Conservation (phyloP, 2,329 filamentous ascomycete species). For the Arthrobotrys iridis region DNA sequence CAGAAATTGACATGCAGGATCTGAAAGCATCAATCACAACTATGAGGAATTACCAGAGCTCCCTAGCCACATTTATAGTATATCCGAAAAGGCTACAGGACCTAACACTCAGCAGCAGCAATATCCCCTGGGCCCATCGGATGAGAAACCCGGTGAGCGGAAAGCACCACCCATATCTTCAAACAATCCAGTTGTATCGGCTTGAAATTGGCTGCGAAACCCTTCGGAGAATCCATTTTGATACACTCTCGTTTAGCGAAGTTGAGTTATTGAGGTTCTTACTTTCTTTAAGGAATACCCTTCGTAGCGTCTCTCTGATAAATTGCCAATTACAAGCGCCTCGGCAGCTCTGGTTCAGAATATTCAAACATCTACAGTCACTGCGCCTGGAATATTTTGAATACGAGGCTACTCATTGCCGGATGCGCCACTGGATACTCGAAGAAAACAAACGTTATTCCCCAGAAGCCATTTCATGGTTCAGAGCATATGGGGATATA, state of each 20-base stretch:
- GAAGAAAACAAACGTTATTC: neutral
- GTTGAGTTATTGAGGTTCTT: neutral
- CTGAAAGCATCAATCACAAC: neutral
- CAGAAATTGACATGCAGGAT: neutral
- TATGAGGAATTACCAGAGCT: neutral
- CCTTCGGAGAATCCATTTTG: neutral
- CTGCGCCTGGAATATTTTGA: neutral
- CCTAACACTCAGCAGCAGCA: too few species aligned
- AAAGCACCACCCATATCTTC: too few species aligned
- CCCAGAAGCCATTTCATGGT: neutral
- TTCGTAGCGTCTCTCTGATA: neutral
- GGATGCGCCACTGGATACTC: too few species aligned
- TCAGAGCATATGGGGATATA: constrained; percentile 16
- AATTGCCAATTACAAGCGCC: neutral
- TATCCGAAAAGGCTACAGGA: too few species aligned
- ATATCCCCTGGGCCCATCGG: too few species aligned
- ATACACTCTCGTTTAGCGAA: neutral
- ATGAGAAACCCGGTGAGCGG: too few species aligned
- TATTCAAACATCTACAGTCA: neutral
- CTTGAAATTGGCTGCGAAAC: too few species aligned
- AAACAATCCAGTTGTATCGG: too few species aligned
- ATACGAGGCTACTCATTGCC: neutral
- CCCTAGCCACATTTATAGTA: neutral
- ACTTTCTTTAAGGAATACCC: neutral
- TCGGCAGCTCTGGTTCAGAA: neutral